Evolutionary conservation across 805 yeast genomes (phyloP).

Genomic region (Clavispora santaluciae): DNA sequence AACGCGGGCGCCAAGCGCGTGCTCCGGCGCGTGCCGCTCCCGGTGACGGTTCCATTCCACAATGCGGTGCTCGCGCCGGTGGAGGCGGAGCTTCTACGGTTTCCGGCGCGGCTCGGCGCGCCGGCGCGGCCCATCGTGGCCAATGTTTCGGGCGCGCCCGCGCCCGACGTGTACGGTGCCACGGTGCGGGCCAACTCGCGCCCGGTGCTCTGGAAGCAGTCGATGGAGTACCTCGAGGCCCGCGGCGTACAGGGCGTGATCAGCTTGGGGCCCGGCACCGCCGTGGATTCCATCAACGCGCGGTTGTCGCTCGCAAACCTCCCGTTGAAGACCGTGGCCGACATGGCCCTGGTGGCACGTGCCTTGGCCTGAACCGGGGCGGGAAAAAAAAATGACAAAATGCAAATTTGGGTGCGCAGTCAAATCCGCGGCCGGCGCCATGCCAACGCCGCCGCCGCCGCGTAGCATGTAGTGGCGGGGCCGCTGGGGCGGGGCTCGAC

Average conservation of each 20-base stretch:
- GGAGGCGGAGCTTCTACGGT: conserved; percentile 23
- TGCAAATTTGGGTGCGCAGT: background rate
- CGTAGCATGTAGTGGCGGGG: no score
- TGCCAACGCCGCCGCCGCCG: no score
- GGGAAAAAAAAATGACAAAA: background rate
- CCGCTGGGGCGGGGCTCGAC: no score
- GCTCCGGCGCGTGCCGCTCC: conserved; percentile 26
- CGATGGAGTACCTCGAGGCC: conserved; percentile 22
- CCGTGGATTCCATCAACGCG: conserved; percentile 21
- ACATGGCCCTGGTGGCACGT: conserved; percentile 5
- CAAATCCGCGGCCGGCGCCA: background rate
- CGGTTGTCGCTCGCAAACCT: conserved; percentile 12
- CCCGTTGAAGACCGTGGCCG: conserved; percentile 7
- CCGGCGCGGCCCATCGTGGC: conserved; percentile 29
- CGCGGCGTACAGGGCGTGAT: conserved; percentile 18
- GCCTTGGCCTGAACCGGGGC: background rate
- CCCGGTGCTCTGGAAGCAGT: conserved; percentile 42
- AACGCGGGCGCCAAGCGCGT: conserved; percentile 14
- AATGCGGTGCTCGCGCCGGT: conserved; percentile 35
- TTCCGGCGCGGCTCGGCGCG: background rate
- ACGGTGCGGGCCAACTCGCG: conserved; percentile 36
- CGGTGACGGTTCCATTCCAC: conserved; percentile 52
- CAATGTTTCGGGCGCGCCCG: conserved; percentile 29
- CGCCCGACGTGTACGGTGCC: conserved; percentile 19
- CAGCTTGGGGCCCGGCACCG: conserved; percentile 38